Base-by-base conservation (phyloP, 352 stramenopile genomes). In the Hyaloperonospora arabidopsidis region DNA sequence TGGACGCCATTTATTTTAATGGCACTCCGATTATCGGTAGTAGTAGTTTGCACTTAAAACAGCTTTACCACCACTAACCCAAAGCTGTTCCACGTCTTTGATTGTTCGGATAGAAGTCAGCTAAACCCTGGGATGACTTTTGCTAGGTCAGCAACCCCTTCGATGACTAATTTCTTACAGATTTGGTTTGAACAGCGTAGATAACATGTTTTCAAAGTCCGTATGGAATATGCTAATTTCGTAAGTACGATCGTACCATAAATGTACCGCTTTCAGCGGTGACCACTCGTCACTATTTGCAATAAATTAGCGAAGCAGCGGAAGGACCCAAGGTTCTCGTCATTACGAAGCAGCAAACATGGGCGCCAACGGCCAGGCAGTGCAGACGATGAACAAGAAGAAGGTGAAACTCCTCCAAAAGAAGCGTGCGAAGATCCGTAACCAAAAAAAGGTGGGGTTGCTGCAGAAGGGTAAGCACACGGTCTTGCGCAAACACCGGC, bases 351-450 rank as follows among this genome's bases (percentile, higher is more conserved):
- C 52, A 29, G 25, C 25, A 29, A 29, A 29, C 36, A 81, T 81
- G 65, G 74, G 64, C 23, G 63, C 61, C 45, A 85, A 82, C 60
- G 68, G 71, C 6, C 73, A 86, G 52, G 79, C 83, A 66, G 75
- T 83, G 52, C 79, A 84, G 58, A 72, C 68, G 5, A 84, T 82
- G 65, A 93, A 93, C 78, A 87, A 87, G 66, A 90, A 79, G 72
- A 93, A 93, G 72, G 65, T 90, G 32, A 93, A 93, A 61, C 68
- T 93, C 32, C 72, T 81, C 38, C 83, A 72, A 65, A 93, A 91
- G 73, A 93, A 93, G 70, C 80, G 84, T 49, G 66, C 70, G 6
- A 67, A 88, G 58, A 48, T 78, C 18, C 69, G 67, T 53, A 93
- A 93, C 68, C 74, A 85, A 57, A 91, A 91, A 64, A 90, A 92